phyloP scores from a whole-genome alignment of 345 rosid species.

The Murraya koenigii region DNA sequence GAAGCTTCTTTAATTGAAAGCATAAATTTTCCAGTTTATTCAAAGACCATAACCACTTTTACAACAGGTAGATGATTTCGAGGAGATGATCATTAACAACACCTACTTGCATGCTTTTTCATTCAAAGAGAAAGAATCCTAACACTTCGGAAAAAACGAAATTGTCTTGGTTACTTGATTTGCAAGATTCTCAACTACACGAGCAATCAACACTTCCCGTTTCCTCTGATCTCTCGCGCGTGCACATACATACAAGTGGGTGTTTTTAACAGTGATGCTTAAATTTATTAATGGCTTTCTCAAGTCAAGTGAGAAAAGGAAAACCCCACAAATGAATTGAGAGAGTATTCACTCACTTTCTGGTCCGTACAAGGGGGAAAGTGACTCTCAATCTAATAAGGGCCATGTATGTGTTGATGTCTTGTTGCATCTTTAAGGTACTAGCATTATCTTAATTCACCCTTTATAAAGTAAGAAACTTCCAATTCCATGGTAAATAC shows the following conservation, averaged over 20 bases:
- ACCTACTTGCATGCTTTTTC: background rate
- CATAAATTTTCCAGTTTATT: constrained; percentile 10
- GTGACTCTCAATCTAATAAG: constrained; percentile 32
- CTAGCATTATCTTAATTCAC: constrained; percentile 31
- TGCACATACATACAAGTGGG: background rate
- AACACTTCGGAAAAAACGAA: background rate
- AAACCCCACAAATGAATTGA: constrained; percentile 10
- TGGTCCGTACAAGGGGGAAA: constrained; percentile 37
- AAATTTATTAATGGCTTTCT: background rate
- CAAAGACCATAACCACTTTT: constrained; percentile 24
- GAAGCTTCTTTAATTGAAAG: constrained; percentile 14
- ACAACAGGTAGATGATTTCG: constrained; percentile 18
- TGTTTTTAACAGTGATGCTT: background rate
- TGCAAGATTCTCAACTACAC: constrained; percentile 8
- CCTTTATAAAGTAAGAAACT: constrained; percentile 31
- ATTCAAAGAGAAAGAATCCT: background rate
- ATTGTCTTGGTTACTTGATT: constrained; percentile 23
- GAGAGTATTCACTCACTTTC: constrained; percentile 24
- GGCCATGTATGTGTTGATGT: constrained; percentile 28
- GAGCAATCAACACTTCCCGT: background rate
- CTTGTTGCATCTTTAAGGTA: constrained; percentile 21
- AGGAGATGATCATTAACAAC: constrained; percentile 14
- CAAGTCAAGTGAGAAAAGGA: background rate
- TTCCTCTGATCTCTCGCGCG: background rate
- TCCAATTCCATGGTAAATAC: constrained; percentile 21